Evolutionary conservation across 31 red algal species (phyloP), one percentile per base, ranked within the genome.

Genomic region (Odonthalia washingtoniensis): DNA sequence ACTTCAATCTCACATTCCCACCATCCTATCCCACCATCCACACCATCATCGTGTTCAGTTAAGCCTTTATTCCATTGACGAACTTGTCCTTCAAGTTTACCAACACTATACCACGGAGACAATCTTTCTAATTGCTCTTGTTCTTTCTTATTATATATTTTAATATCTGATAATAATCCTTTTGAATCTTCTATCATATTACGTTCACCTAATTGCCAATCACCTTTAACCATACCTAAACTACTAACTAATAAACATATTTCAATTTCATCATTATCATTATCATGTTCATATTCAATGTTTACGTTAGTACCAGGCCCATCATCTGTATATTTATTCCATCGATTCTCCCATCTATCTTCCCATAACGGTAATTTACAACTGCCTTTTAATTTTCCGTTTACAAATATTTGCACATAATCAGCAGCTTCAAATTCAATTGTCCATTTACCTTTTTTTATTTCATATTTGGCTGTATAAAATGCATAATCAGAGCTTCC

Each of bases 171-270:
- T 30, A 95, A 63, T 5, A 95, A 27, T 21, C 92, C 95, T 74
- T 98, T 98, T 41, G 72, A 64, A 76, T 98, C 95, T 37, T 84
- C 77, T 24, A 88, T 43, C 95, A 98, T 98, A 65, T 94, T 94
- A 16, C 74, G 77, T 5, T 53, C 52, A 2, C 74, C 82, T 0
- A 98, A 82, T 84, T 98, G 95, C 95, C 95, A 98, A 77, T 98
- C 95, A 40, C 92, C 92, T 82, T 98, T 98, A 33, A 98, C 93
- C 74, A 98, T 80, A 24, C 95, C 95, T 17, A 94, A 75, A n/a
- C 88, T 86, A 68, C 45, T 63, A 24, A 60, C 65, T 36, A 98
- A 74, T 4, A 98, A 65, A 65, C 77, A 75, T 0, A 95, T 30
- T 65, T 91, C 87, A 26, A 97, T 74, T 27, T n/a, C 26, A 30